These are phyloP conservation scores for Nannizziopsis barbatae DNA, from an alignment of 2,329 filamentous ascomycete genomes.

Conservation along the genomic window DNA sequence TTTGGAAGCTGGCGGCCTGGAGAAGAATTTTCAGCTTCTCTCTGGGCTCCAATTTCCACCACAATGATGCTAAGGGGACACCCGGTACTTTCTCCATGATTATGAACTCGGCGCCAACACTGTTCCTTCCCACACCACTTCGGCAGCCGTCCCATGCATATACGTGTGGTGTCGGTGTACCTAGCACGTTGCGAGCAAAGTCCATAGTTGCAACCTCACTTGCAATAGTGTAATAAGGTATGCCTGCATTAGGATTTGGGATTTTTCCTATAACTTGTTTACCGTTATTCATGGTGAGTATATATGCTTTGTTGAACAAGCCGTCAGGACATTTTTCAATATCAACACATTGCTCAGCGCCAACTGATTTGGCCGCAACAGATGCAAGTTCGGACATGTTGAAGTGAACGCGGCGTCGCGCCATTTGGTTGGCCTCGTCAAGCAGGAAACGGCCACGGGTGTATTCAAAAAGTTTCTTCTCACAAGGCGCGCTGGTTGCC, in stretches of 20 bases:
- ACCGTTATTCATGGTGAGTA: conserved; percentile 16
- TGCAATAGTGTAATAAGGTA: conserved; percentile 10
- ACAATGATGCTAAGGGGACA: too few species aligned
- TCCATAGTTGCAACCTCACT: conserved; percentile 21
- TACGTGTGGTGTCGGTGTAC: conserved; percentile 11
- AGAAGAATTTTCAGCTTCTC: too few species aligned
- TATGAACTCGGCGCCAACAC: not conserved
- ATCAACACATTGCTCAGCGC: conserved; percentile 23
- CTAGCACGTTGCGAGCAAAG: conserved; percentile 15
- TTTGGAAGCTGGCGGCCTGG: too few species aligned
- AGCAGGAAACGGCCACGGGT: conserved; percentile 9
- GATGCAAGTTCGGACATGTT: too few species aligned
- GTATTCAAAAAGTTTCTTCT: conserved; percentile 7
- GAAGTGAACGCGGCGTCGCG: not conserved
- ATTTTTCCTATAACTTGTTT: conserved; percentile 10
- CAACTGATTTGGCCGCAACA: conserved; percentile 23
- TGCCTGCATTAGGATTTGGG: conserved; percentile 11
- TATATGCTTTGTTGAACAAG: conserved; percentile 17
- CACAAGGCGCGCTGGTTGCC: too few species aligned
- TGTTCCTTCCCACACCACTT: not conserved
- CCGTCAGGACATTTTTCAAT: conserved; percentile 15
- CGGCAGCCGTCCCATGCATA: conserved; percentile 5
- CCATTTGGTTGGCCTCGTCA: conserved; percentile 1
- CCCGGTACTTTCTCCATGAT: too few species aligned
- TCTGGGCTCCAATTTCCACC: too few species aligned